phyloP scores from a whole-genome alignment of 1,284 basidiomycete species.

The Malassezia brasiliensis region DNA sequence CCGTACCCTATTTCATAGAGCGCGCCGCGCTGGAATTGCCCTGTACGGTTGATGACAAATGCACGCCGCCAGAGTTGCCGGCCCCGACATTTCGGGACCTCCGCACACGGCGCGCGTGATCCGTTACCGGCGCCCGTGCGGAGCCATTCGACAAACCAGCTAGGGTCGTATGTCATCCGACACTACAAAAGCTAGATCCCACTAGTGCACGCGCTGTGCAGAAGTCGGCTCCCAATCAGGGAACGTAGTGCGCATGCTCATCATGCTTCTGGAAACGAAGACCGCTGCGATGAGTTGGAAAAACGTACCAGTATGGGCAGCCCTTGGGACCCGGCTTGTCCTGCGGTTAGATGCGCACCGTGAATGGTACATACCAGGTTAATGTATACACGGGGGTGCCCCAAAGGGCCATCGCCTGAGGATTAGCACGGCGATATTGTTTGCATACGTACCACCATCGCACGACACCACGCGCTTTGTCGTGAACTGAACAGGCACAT shows the following conservation, averaged over 20 bases:
- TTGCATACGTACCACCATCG: slow-evolving; percentile 57
- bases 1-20: too few species aligned
- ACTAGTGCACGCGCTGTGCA: too few species aligned
- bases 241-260: slow-evolving; percentile 1
- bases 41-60: neutral
- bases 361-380: slow-evolving; percentile 55
- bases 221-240: neutral
- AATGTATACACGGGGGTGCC: slow-evolving; percentile 90
- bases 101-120: too few species aligned
- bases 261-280: slow-evolving; percentile 15
- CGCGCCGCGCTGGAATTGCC: too few species aligned
- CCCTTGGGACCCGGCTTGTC: slow-evolving; percentile 50
- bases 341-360: slow-evolving; percentile 5
- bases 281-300: slow-evolving; percentile 8
- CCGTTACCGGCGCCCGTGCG: too few species aligned
- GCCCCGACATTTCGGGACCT: too few species aligned
- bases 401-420: slow-evolving; percentile 78
- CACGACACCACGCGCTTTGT: slow-evolving; percentile 72
- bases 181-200: too few species aligned
- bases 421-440: neutral
- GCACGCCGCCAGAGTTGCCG: too few species aligned
- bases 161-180: too few species aligned
- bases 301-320: slow-evolving; percentile 31
- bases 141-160: too few species aligned
- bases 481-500: slow-evolving; percentile 73